phyloP scores from a whole-genome alignment of 23 red algal species.

The Chondrus crispus region DNA sequence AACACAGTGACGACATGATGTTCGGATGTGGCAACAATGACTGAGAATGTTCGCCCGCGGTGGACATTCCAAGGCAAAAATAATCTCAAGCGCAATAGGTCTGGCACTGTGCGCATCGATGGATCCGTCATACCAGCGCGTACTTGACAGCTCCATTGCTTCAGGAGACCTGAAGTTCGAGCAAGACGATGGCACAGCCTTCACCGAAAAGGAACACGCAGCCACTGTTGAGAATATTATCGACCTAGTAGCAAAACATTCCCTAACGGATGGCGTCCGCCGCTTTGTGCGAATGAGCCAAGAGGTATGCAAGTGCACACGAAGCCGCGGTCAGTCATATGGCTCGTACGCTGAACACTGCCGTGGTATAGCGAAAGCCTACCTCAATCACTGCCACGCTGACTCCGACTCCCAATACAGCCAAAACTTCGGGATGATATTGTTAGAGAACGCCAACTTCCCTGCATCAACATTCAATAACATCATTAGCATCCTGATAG shows the following conservation, averaged over 20 bases:
- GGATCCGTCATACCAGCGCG: background rate
- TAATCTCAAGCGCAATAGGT: background rate
- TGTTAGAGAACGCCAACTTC: background rate
- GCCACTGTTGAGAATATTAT: background rate
- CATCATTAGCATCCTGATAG: conserved; percentile 10
- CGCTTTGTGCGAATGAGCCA: background rate
- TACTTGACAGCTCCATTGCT: background rate
- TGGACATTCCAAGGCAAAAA: background rate
- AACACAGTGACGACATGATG: background rate
- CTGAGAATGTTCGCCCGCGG: background rate
- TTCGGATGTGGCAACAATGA: background rate
- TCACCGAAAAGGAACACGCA: background rate
- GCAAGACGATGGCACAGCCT: background rate
- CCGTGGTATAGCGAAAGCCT: background rate
- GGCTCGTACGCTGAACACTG: background rate
- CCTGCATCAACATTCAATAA: background rate
- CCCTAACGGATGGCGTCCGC: background rate
- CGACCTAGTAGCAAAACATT: background rate
- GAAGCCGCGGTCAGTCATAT: background rate
- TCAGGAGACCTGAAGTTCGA: background rate
- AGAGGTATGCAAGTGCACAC: background rate
- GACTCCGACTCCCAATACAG: background rate
- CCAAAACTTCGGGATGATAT: conserved; percentile 7
- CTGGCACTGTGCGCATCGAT: background rate
- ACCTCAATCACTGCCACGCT: background rate